Percentiles rank a stretch among this genome's conserved stretches.
Conservation (phyloP, 495 filamentous ascomycete species). For the Podospora appendiculata region DNA sequence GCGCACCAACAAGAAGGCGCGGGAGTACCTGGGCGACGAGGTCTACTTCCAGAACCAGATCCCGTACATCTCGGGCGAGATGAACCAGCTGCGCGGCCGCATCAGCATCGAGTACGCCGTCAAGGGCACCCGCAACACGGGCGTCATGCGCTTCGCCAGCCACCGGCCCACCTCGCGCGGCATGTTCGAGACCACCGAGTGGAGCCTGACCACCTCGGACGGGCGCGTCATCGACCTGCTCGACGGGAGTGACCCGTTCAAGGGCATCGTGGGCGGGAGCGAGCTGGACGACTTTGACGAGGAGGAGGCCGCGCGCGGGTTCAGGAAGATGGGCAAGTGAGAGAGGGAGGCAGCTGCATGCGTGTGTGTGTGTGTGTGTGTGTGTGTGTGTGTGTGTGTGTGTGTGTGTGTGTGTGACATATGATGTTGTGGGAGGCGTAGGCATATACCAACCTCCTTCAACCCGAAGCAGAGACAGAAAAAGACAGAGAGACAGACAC, state of each 20-base stretch:
- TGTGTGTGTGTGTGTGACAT: no score
- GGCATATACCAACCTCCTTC: background rate
- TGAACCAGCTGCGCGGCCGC: slow-evolving; percentile 88
- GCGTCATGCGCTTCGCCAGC: slow-evolving; percentile 76
- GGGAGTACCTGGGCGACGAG: slow-evolving; percentile 76
- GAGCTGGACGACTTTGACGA: slow-evolving; percentile 9
- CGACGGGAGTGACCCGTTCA: slow-evolving; percentile 57
- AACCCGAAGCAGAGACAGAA: background rate
- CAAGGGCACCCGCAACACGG: slow-evolving; percentile 66
- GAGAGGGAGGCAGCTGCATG: slow-evolving; percentile 2
- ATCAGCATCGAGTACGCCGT: slow-evolving; percentile 86
- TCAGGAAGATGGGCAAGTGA: slow-evolving; percentile 29
- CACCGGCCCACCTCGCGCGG: slow-evolving; percentile 64
- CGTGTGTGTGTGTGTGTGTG: background rate
- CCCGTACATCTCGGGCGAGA: slow-evolving; percentile 86
- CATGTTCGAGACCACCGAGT: slow-evolving; percentile 66
- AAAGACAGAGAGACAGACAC: background rate
- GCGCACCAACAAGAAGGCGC: slow-evolving; percentile 66
- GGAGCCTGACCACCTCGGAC: slow-evolving; percentile 64
- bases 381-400: no score
- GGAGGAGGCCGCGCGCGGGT: slow-evolving; percentile 29
- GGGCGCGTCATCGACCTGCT: slow-evolving; percentile 59
- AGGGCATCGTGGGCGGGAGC: slow-evolving; percentile 24
- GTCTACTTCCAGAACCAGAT: slow-evolving; percentile 84
- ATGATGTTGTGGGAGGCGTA: background rate